A percentile compares a stretch with the other conserved stretches of the same genome.
Conservation (phyloP, 805 yeast genomes). For the Starmera dryadoides region DNA sequence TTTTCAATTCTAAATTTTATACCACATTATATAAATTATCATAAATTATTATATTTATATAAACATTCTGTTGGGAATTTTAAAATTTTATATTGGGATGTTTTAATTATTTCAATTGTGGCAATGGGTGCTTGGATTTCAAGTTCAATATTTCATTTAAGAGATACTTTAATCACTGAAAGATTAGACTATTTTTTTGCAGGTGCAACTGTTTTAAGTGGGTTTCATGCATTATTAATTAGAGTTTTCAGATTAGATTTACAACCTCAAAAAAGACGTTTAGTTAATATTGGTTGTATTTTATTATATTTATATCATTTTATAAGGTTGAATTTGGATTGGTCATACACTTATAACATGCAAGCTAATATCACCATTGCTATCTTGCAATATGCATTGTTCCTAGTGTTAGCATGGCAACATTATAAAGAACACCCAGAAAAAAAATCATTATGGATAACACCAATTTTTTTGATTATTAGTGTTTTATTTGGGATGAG, state of each 20-base stretch:
- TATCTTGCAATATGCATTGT: constrained; percentile 53
- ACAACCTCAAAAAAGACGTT: constrained; percentile 23
- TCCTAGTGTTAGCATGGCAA: constrained; percentile 23
- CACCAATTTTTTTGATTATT: constrained; percentile 45
- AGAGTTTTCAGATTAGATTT: constrained; percentile 56
- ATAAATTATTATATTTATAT: constrained; percentile 19
- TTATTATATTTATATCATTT: constrained; percentile 59
- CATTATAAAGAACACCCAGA: constrained; percentile 18
- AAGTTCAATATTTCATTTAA: constrained; percentile 79
- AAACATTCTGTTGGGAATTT: not conserved
- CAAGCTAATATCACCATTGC: constrained; percentile 79
- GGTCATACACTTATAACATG: constrained; percentile 96
- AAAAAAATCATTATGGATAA: constrained; percentile 21
- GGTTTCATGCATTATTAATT: constrained; percentile 60
- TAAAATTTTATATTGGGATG: constrained; percentile 22
- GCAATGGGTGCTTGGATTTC: constrained; percentile 87
- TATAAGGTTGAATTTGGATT: constrained; percentile 53
- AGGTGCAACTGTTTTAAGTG: constrained; percentile 77
- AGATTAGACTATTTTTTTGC: constrained; percentile 89
- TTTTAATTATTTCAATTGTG: constrained; percentile 45
- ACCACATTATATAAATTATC: constrained; percentile 51
- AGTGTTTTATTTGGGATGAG: constrained; percentile 69
- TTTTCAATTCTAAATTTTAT: constrained; percentile 69
- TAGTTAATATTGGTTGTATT: constrained; percentile 35
- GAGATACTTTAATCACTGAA: constrained; percentile 78